phyloP scores from a whole-genome alignment of 106 monocot genomes.

The Ottelia alismoides region DNA sequence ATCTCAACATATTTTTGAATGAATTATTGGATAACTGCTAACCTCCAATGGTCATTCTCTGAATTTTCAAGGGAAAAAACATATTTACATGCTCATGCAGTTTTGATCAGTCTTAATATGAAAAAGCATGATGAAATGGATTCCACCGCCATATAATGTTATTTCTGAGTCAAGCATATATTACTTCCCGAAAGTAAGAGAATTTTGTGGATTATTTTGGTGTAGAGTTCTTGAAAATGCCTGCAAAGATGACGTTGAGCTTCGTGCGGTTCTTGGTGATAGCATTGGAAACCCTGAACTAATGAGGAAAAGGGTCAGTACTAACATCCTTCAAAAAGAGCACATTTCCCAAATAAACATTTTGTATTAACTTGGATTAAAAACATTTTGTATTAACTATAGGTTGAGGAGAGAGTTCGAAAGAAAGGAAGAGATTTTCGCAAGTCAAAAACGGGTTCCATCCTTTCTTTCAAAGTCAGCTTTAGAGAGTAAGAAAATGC shows the following conservation, averaged over 20 bases:
- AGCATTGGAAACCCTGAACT: slow-evolving; percentile 92
- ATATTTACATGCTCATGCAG: too few relatives aligned
- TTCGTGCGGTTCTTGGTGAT: slow-evolving; percentile 89
- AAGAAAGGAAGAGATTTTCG: slow-evolving; percentile 80
- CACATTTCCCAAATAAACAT: not conserved
- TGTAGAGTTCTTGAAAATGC: slow-evolving; percentile 77
- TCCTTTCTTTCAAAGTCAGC: slow-evolving; percentile 94
- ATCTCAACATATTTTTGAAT: too few relatives aligned
- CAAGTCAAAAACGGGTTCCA: slow-evolving; percentile 87
- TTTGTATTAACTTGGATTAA: not conserved
- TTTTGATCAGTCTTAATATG: too few relatives aligned
- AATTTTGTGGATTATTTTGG: not conserved
- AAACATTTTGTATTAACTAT: not conserved
- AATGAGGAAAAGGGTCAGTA: slow-evolving; percentile 78
- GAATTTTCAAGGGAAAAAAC: too few relatives aligned
- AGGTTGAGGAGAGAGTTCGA: slow-evolving; percentile 85
- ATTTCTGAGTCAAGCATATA: too few relatives aligned
- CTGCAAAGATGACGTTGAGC: slow-evolving; percentile 80
- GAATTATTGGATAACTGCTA: too few relatives aligned
- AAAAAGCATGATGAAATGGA: too few relatives aligned
- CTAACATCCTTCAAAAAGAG: not conserved
- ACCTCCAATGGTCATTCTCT: too few relatives aligned
- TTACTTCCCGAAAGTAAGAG: too few relatives aligned
- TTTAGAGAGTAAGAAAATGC: slow-evolving; percentile 78
- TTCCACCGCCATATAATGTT: too few relatives aligned